Conservation (phyloP, 768 basidiomycete species). For the Trichaptum fuscoviolaceum region DNA sequence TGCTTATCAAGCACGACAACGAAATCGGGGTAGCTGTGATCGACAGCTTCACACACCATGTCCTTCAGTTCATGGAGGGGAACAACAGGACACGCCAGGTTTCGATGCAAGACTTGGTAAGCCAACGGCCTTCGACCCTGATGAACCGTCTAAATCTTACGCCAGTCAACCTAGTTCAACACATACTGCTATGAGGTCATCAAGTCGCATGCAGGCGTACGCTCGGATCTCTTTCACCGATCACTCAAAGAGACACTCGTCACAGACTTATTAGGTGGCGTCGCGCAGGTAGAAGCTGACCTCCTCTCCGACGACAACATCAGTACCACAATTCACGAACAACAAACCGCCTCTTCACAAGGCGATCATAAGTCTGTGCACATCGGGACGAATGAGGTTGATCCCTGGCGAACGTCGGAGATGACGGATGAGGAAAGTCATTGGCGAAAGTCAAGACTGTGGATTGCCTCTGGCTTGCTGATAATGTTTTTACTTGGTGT, state of each 20-base stretch:
- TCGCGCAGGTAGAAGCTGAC: constrained; percentile 64
- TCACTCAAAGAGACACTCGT: constrained; percentile 56
- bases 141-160: neutral
- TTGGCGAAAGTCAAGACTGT: neutral
- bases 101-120: constrained; percentile 77
- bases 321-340: too few relatives aligned
- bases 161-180: constrained; percentile 66
- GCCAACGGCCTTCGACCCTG: constrained; percentile 22
- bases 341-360: neutral
- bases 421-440: neutral
- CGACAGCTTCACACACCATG: constrained; percentile 89
- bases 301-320: neutral
- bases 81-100: constrained; percentile 85
- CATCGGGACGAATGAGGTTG: neutral
- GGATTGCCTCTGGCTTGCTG: neutral
- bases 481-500: neutral
- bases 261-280: constrained; percentile 88
- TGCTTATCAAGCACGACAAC: constrained; percentile 70
- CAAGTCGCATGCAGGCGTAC: constrained; percentile 84
- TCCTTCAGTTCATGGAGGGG: constrained; percentile 86
- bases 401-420: neutral
- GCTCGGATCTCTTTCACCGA: constrained; percentile 73
- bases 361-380: neutral
- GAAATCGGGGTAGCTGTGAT: constrained; percentile 96
- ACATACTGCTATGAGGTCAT: constrained; percentile 71